Percentiles rank a stretch among this genome's conserved stretches.
phyloP scores from a whole-genome alignment of 1,284 basidiomycete species.

The Leccinum fuscescens region DNA sequence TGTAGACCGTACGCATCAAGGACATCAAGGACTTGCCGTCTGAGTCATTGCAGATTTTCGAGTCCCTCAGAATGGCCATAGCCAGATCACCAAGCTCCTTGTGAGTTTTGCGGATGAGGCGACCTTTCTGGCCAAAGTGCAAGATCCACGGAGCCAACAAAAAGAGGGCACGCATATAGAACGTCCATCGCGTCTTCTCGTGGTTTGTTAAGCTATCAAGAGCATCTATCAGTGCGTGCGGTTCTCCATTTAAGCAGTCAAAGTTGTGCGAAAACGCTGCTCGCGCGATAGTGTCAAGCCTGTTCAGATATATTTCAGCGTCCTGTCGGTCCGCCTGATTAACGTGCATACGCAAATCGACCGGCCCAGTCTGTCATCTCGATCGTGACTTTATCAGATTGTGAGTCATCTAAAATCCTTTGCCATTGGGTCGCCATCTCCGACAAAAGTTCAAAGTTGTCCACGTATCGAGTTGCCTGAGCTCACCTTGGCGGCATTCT shows the following conservation, averaged over 20 bases:
- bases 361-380: conserved; percentile 58
- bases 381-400: conserved; percentile 39
- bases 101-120: conserved; percentile 52
- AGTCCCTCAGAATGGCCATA: conserved; percentile 50
- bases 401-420: conserved; percentile 40
- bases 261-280: conserved; percentile 61
- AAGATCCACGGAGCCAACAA: conserved; percentile 56
- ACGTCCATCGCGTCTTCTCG: conserved; percentile 52
- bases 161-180: conserved; percentile 62
- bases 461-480: conserved; percentile 7
- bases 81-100: conserved; percentile 50
- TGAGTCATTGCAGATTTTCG: conserved; percentile 42
- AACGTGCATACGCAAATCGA: conserved; percentile 49
- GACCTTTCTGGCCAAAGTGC: conserved; percentile 53
- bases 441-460: background rate
- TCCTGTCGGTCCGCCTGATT: background rate
- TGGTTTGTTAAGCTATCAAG: conserved; percentile 58
- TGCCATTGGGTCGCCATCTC: conserved; percentile 48
- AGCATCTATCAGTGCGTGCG: conserved; percentile 46
- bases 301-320: conserved; percentile 25
- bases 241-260: conserved; percentile 44
- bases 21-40: conserved; percentile 48
- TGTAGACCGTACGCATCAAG: conserved; percentile 43
- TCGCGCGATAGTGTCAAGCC: conserved; percentile 53
- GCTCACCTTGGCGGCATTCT: conserved; percentile 43